A percentile compares a stretch with the other conserved stretches of the same genome.
These are phyloP conservation scores for Diaporthe helianthi DNA, from an alignment of 2,329 filamentous ascomycete genomes.

Conservation along the genomic window DNA sequence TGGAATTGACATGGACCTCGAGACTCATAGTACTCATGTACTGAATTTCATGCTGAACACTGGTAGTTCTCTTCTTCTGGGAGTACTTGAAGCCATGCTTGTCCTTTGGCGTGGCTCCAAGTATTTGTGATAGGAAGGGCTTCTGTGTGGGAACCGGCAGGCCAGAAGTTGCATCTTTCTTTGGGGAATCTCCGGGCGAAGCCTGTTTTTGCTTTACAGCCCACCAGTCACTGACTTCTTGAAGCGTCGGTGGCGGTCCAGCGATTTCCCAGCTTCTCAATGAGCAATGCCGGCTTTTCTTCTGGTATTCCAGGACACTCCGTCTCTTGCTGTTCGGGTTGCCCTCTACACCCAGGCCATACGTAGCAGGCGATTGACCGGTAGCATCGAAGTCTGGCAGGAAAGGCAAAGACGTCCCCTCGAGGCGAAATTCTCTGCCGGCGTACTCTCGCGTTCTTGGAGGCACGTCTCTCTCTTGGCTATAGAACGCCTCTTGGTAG, in stretches of 20 bases:
- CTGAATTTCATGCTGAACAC: constrained; percentile 81
- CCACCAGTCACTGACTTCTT: constrained; percentile 76
- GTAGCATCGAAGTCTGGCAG: constrained; percentile 78
- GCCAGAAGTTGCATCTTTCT: constrained; percentile 35
- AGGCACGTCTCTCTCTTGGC: constrained; percentile 83
- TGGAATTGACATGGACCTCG: constrained; percentile 89
- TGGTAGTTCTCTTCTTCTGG: constrained; percentile 75
- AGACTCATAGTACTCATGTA: constrained; percentile 98
- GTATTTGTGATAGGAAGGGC: constrained; percentile 78
- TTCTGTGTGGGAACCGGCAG: constrained; percentile 38
- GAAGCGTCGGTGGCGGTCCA: constrained; percentile 70
- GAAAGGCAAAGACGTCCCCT: constrained; percentile 77
- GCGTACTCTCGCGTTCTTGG: constrained; percentile 81
- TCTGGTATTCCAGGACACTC: constrained; percentile 58
- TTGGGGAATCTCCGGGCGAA: constrained; percentile 25
- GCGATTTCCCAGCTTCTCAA: constrained; percentile 80
- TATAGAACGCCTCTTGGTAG: constrained; percentile 87
- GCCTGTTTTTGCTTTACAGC: constrained; percentile 45
- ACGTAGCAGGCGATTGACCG: constrained; percentile 61
- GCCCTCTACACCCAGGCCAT: constrained; percentile 57
- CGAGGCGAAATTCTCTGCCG: constrained; percentile 81
- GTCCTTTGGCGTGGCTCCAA: constrained; percentile 84
- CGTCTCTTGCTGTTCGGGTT: constrained; percentile 55
- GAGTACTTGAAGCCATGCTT: constrained; percentile 86
- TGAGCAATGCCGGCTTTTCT: constrained; percentile 63